phyloP scores from a whole-genome alignment of 495 filamentous ascomycete species.

The Entonaema liquescens region DNA sequence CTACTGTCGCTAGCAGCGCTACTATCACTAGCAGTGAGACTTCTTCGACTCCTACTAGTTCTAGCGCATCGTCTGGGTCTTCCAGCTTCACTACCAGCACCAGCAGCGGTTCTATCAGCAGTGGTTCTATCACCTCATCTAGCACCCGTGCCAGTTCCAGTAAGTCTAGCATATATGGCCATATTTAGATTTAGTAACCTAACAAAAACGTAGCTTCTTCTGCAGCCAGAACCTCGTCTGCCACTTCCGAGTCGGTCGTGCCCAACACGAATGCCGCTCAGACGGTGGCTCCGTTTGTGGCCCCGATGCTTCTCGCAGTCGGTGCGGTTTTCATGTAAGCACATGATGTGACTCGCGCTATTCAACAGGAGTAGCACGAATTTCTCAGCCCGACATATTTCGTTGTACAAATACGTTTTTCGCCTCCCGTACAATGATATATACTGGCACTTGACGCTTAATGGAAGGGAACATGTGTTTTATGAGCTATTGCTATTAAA shows the following conservation, averaged over 20 bases:
- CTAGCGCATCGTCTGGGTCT: conserved; percentile 29
- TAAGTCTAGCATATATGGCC: conserved; percentile 32
- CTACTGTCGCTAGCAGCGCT: conserved; percentile 43
- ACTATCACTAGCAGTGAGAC: conserved; percentile 9
- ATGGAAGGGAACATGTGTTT: conserved; percentile 27
- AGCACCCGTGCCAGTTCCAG: conserved; percentile 40
- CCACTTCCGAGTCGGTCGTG: conserved; percentile 19
- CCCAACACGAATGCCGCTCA: conserved; percentile 44
- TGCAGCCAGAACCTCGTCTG: conserved; percentile 28
- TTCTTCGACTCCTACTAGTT: conserved; percentile 5
- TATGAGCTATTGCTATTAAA: conserved; percentile 7
- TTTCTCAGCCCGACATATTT: conserved; percentile 6
- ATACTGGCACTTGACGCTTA: conserved; percentile 23
- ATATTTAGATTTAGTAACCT: conserved; percentile 31
- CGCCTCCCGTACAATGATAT: conserved; percentile 24
- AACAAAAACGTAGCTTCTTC: conserved; percentile 33
- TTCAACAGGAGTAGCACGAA: conserved; percentile 1
- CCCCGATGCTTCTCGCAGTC: conserved; percentile 38
- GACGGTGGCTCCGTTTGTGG: conserved; percentile 41
- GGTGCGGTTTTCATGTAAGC: conserved; percentile 41
- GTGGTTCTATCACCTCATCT: conserved; percentile 31
- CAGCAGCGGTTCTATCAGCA: background rate
- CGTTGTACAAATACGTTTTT: conserved; percentile 33
- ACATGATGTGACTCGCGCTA: background rate
- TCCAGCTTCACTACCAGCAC: conserved; percentile 18